These are phyloP conservation scores for Mycena maculata DNA, from an alignment of 768 basidiomycete species.

Conservation along the genomic window DNA sequence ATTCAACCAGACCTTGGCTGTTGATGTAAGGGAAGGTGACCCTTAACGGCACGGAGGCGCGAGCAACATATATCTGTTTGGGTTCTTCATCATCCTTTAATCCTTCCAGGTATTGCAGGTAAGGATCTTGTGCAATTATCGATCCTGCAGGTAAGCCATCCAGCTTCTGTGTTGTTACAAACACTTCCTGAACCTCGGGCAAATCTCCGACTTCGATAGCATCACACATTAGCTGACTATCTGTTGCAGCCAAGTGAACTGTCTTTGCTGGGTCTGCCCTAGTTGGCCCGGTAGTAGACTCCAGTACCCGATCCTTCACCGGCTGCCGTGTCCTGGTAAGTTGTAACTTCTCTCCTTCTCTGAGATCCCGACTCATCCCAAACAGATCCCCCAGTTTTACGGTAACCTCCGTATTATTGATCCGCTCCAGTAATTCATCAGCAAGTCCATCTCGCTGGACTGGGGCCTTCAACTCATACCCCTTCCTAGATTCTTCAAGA, in stretches of 20 bases:
- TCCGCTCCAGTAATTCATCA: slow-evolving; percentile 20
- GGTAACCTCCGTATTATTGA: slow-evolving; percentile 24
- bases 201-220: slow-evolving; percentile 12
- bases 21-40: slow-evolving; percentile 34
- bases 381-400: slow-evolving; percentile 18
- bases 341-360: slow-evolving; percentile 16
- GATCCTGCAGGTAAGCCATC: slow-evolving; percentile 22
- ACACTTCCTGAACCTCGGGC: slow-evolving; percentile 15
- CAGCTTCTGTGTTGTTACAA: slow-evolving; percentile 5
- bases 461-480: slow-evolving; percentile 20
- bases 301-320: background rate
- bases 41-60: slow-evolving; percentile 18
- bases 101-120: slow-evolving; percentile 23
- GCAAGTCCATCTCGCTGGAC: slow-evolving; percentile 21
- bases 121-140: slow-evolving; percentile 21
- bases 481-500: slow-evolving; percentile 4
- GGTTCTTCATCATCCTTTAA: slow-evolving; percentile 4
- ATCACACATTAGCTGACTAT: slow-evolving; percentile 1
- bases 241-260: background rate
- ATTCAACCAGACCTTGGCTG: slow-evolving; percentile 34
- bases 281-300: background rate
- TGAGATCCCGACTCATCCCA: slow-evolving; percentile 17
- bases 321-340: slow-evolving; percentile 11
- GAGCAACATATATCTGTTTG: slow-evolving; percentile 20
- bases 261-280: background rate